Evolutionary conservation across 371 early-diverging fungal genomes (phyloP).

Genomic region (Mucor saturninus): DNA sequence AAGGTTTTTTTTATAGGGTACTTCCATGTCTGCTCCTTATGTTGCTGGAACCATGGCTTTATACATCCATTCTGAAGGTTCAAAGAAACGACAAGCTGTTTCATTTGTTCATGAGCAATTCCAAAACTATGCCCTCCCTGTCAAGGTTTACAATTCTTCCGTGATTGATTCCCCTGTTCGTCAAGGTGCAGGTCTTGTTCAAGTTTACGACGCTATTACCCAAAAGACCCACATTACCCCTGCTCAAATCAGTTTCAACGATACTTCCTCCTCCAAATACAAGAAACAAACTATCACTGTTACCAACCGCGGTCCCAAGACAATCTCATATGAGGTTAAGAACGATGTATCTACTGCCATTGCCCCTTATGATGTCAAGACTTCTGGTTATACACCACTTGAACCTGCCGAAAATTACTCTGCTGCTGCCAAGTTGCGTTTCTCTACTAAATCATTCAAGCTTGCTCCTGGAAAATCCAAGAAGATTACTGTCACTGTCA

Average conservation of each 20-base stretch:
- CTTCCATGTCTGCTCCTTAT: slow-evolving; percentile 73
- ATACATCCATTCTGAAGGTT: slow-evolving; percentile 42
- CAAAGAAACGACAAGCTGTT: slow-evolving; percentile 28
- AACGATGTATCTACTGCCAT: slow-evolving; percentile 41
- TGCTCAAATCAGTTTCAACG: slow-evolving; percentile 66
- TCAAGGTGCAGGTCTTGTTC: slow-evolving; percentile 81
- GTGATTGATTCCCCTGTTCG: slow-evolving; percentile 38
- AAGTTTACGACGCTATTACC: slow-evolving; percentile 62
- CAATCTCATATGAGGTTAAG: slow-evolving; percentile 48
- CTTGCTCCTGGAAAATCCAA: slow-evolving; percentile 58
- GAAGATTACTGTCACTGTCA: slow-evolving; percentile 41
- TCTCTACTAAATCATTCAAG: slow-evolving; percentile 66
- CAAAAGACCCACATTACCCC: slow-evolving; percentile 58
- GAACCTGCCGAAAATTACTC: slow-evolving; percentile 1
- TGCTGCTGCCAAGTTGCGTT: slow-evolving; percentile 53
- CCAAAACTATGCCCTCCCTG: slow-evolving; percentile 54
- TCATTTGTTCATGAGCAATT: slow-evolving; percentile 34
- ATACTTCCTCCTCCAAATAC: slow-evolving; percentile 45
- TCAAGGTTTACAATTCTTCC: slow-evolving; percentile 2
- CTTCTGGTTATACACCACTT: slow-evolving; percentile 14
- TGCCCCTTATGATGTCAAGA: slow-evolving; percentile 34
- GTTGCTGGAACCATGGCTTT: slow-evolving; percentile 71
- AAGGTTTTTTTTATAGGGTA: slow-evolving; percentile 46
- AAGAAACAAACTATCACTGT: slow-evolving; percentile 46
- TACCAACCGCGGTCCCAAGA: slow-evolving; percentile 54